Evolutionary conservation across 208 protist genomes (phyloP), one percentile per base, ranked within the genome.

Genomic region (Zelonia costaricensis): DNA sequence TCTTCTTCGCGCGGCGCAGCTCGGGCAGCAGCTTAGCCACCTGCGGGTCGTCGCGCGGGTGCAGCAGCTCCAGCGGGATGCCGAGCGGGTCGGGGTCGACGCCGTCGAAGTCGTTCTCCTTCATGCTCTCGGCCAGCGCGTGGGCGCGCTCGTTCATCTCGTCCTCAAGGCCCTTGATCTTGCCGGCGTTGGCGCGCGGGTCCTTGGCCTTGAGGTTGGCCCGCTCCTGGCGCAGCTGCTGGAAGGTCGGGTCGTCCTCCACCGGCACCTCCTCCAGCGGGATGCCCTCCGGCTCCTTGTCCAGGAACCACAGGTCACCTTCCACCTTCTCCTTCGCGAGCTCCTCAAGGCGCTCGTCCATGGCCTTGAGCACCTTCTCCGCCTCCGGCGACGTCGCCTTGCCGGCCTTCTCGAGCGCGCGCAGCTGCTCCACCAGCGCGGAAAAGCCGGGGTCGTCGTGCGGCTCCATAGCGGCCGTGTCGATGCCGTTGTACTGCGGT

Each of bases 201-300:
- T 84, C 69, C 28, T 78, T 77, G 25, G 76, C 69, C 74, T 86
- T 89, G 28, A 93, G 82, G 23, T 53, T 70, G 40, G 72, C 78
- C 35, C 83, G 78, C 43, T 89, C 72, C 16, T 69, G 48, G 54
- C 76, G 60, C 65, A 89, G 68, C 49, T 66, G 28, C 35, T 60
- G 38, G 47, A 93, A 88, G 20, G 31, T 28, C 6, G 66, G 46
- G 45, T 93, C 86, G 2, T 35, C 54, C 45, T 72, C 46, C 40
- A 86, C 40, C 5, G 70, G 80, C n/a, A 93, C 55, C 36, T 88
- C 70, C 36, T 81, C 74, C 35, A 93, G 62, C 33, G 78, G 78
- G 45, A 93, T 75, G 23, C 82, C 86, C 55, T 87, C 76, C 30
- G 83, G 80, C 57, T 78, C 77, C 58, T 77, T 82, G 62, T 90